phyloP scores from a whole-genome alignment of 2,329 filamentous ascomycete genomes.

The Microdochium bolleyi region DNA sequence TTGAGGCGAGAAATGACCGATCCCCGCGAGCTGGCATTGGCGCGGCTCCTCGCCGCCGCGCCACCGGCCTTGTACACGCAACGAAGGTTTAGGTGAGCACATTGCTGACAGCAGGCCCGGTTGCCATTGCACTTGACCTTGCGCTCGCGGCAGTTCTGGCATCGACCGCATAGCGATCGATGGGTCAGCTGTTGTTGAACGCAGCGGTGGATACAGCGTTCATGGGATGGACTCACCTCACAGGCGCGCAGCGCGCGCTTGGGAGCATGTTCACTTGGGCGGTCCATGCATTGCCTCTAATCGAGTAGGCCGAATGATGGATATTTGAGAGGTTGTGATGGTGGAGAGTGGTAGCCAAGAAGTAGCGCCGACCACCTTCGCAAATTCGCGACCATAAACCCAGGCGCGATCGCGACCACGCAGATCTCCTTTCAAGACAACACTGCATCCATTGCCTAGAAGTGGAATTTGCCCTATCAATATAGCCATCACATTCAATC shows the following conservation, averaged over 20 bases:
- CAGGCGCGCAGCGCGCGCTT: background rate
- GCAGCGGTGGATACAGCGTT: background rate
- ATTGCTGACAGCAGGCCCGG: background rate
- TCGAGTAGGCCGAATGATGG: too few species aligned
- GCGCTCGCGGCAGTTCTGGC: background rate
- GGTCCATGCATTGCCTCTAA: background rate
- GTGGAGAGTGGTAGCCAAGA: background rate
- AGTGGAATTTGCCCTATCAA: too few species aligned
- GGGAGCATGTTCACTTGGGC: background rate
- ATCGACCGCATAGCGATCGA: background rate
- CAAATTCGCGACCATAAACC: too few species aligned
- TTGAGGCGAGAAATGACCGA: background rate
- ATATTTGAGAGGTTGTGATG: background rate
- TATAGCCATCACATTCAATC: too few species aligned
- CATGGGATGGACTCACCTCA: background rate
- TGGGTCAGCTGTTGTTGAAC: background rate
- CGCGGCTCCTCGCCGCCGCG: background rate
- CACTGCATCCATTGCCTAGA: too few species aligned
- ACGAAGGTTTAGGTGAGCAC: background rate
- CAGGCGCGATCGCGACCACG: too few species aligned
- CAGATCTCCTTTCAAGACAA: too few species aligned
- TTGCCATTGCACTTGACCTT: background rate
- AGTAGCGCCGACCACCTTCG: too few species aligned
- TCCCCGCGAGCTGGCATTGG: background rate
- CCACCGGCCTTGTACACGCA: background rate